Evolutionary conservation across 495 filamentous ascomycete species (phyloP).

Genomic region (Aspergillus sclerotiicarbonarius): DNA sequence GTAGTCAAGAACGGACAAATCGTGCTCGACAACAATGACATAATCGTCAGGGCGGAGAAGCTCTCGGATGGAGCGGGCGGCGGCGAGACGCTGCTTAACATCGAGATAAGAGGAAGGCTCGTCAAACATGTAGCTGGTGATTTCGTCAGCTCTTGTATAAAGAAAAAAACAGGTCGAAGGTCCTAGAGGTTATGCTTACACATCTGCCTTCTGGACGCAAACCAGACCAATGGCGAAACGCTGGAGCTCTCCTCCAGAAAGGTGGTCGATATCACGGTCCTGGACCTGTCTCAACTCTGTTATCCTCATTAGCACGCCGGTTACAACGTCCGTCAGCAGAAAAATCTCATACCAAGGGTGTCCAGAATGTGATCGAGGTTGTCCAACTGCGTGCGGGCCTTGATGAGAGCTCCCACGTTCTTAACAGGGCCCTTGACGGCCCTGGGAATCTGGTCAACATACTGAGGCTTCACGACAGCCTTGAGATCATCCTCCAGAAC

Average conservation of each 20-base stretch:
- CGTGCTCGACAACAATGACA: slow-evolving; percentile 98
- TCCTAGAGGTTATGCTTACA: slow-evolving; percentile 51
- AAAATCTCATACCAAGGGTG: slow-evolving; percentile 58
- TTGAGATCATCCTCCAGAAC: slow-evolving; percentile 94
- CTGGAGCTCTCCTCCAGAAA: slow-evolving; percentile 97
- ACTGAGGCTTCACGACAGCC: slow-evolving; percentile 97
- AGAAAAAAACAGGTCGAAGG: neutral
- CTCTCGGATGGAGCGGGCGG: slow-evolving; percentile 86
- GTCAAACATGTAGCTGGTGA: slow-evolving; percentile 90
- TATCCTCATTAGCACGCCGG: slow-evolving; percentile 22
- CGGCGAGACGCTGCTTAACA: slow-evolving; percentile 95
- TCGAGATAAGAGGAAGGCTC: slow-evolving; percentile 98
- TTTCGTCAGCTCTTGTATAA: slow-evolving; percentile 16
- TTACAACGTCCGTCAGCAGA: neutral
- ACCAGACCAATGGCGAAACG: slow-evolving; percentile 94
- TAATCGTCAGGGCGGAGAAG: slow-evolving; percentile 87
- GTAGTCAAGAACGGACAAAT: slow-evolving; percentile 96
- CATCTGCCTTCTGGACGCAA: slow-evolving; percentile 94
- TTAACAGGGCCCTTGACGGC: slow-evolving; percentile 78
- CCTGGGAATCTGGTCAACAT: slow-evolving; percentile 95
- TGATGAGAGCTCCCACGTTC: slow-evolving; percentile 72
- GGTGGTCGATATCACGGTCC: slow-evolving; percentile 79
- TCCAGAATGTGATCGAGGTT: slow-evolving; percentile 86
- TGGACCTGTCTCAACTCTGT: slow-evolving; percentile 80
- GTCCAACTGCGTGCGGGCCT: slow-evolving; percentile 67